Percentiles rank a stretch among this genome's conserved stretches.
phyloP scores from a whole-genome alignment of 179 eudicot genomes.

The Amaranthus tricolor region DNA sequence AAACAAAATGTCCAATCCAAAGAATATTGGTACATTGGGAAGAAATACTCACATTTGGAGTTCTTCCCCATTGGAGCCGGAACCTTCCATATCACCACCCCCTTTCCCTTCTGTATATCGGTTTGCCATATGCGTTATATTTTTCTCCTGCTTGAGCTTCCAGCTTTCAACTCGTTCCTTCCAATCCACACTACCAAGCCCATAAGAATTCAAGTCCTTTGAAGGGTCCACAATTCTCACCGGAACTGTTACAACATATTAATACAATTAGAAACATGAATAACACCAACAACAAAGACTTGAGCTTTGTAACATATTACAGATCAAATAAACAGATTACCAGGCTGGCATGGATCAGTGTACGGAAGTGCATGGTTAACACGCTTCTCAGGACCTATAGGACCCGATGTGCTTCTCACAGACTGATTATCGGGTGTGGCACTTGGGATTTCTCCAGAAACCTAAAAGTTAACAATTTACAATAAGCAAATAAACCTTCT shows the following conservation, averaged over 20 bases:
- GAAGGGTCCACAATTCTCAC: constrained; percentile 92
- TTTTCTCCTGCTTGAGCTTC: constrained; percentile 89
- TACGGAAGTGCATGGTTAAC: constrained; percentile 68
- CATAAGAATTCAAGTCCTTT: constrained; percentile 87
- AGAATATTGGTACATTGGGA: too few species aligned
- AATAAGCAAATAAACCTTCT: constrained; percentile 7
- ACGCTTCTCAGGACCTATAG: constrained; percentile 83
- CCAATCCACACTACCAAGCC: constrained; percentile 88
- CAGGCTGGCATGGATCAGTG: constrained; percentile 89
- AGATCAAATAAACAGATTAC: constrained; percentile 31
- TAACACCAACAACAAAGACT: not conserved
- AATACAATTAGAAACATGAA: constrained; percentile 14
- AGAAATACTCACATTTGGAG: constrained; percentile 65
- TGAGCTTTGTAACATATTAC: not conserved
- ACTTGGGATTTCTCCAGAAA: constrained; percentile 83
- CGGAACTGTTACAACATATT: constrained; percentile 52
- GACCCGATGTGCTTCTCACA: constrained; percentile 89
- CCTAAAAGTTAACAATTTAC: constrained; percentile 36
- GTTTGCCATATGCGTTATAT: constrained; percentile 46
- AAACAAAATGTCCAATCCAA: too few species aligned
- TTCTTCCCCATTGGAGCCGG: constrained; percentile 96
- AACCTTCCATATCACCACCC: constrained; percentile 88
- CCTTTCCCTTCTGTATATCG: constrained; percentile 71
- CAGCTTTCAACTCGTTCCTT: constrained; percentile 94
- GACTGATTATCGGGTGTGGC: constrained; percentile 82